Evolutionary conservation across 257 asterid genomes (phyloP).

Genomic region (Osmanthus fragrans): DNA sequence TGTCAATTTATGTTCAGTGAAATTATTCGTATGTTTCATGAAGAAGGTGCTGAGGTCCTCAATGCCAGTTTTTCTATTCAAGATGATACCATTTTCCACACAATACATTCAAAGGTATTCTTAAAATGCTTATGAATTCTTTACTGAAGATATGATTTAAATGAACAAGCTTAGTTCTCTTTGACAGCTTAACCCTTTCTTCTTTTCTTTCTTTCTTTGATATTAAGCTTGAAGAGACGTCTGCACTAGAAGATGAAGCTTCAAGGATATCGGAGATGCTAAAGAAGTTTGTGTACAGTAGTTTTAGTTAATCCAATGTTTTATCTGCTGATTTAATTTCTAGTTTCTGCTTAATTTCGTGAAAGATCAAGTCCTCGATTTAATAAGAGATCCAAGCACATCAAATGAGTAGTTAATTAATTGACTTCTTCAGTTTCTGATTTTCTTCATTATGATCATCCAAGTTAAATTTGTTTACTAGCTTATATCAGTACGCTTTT

Average conservation of each 20-base stretch:
- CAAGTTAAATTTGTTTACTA: no score
- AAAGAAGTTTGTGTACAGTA: conserved; percentile 38
- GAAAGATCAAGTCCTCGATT: no score
- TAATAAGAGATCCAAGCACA: background rate
- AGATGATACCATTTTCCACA: conserved; percentile 48
- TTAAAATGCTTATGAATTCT: background rate
- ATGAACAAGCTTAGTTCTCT: background rate
- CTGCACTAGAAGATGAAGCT: conserved; percentile 30
- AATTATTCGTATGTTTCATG: conserved; percentile 49
- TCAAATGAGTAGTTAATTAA: background rate
- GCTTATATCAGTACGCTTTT: no score
- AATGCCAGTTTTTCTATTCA: conserved; percentile 41
- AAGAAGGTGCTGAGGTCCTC: conserved; percentile 61
- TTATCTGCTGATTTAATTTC: background rate
- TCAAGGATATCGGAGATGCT: conserved; percentile 48
- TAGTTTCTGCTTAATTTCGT: background rate
- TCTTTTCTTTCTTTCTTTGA: background rate
- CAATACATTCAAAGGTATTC: conserved; percentile 63
- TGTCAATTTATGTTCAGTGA: conserved; percentile 53
- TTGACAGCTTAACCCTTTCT: background rate
- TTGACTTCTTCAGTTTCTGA: background rate
- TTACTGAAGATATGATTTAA: background rate
- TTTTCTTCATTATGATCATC: background rate
- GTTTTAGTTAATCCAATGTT: background rate
- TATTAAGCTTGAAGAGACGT: conserved; percentile 41